Evolutionary conservation across 140 eudicot species (phyloP).

Genomic region (Cichorium intybus): DNA sequence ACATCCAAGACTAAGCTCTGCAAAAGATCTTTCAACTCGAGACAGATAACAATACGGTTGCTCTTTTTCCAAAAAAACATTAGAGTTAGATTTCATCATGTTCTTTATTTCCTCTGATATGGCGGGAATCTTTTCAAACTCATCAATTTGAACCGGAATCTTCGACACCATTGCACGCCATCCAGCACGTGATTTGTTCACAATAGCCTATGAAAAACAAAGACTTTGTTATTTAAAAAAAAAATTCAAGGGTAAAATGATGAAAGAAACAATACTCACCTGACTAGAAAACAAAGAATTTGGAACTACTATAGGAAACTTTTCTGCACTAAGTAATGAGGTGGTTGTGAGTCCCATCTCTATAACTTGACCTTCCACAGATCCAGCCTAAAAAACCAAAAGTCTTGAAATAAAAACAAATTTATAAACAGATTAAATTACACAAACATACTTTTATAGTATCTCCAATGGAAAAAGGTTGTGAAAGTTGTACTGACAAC

Average conservation of each 20-base stretch:
- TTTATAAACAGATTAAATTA: neutral
- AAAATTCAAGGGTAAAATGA: neutral
- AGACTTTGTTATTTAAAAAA: neutral
- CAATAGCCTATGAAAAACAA: conserved; percentile 61
- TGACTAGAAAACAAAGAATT: conserved; percentile 94
- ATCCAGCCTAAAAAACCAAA: conserved; percentile 63
- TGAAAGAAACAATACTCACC: conserved; percentile 36
- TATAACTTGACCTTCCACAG: conserved; percentile 93
- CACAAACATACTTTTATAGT: conserved; percentile 69
- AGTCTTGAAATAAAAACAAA: neutral
- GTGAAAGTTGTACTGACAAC: conserved; percentile 71
- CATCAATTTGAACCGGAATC: conserved; percentile 69
- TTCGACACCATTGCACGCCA: conserved; percentile 69
- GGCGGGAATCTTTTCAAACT: conserved; percentile 61
- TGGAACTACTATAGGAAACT: conserved; percentile 79
- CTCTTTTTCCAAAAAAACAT: conserved; percentile 77
- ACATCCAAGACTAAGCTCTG: conserved; percentile 90
- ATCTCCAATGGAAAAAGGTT: conserved; percentile 90
- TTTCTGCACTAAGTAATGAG: conserved; percentile 70
- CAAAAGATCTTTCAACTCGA: conserved; percentile 65
- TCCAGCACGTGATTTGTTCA: conserved; percentile 92
- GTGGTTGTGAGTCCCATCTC: conserved; percentile 94
- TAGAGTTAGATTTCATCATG: conserved; percentile 60
- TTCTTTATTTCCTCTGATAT: conserved; percentile 70
- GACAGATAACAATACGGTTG: conserved; percentile 84